Conservation (phyloP, 2,329 filamentous ascomycete genomes). For the Allantophomopsis lycopodina region DNA sequence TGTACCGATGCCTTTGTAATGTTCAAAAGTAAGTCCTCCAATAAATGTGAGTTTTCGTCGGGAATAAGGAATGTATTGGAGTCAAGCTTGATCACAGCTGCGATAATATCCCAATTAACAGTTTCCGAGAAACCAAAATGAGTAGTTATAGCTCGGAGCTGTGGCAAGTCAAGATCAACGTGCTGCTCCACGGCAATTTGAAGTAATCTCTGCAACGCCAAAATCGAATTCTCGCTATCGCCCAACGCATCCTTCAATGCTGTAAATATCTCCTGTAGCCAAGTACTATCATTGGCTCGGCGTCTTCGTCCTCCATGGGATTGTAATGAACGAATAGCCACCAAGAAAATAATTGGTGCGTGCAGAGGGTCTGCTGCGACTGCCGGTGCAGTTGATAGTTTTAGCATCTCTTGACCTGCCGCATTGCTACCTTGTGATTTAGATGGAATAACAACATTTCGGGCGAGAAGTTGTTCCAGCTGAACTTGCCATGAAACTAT, state of each 20-base stretch:
- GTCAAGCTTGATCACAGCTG: constrained; percentile 28
- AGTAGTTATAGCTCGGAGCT: constrained; percentile 18
- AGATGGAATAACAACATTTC: constrained; percentile 20
- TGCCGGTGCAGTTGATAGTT: constrained; percentile 4
- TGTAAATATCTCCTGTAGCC: constrained; percentile 33
- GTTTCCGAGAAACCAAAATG: constrained; percentile 13
- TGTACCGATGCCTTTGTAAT: constrained; percentile 14
- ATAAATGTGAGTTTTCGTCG: constrained; percentile 15
- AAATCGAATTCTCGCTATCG: constrained; percentile 3
- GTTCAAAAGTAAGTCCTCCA: constrained; percentile 17
- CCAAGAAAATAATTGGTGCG: constrained; percentile 28
- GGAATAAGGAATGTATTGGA: constrained; percentile 27
- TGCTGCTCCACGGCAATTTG: constrained; percentile 20
- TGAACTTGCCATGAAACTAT: constrained; percentile 6
- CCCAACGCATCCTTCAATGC: constrained; percentile 12
- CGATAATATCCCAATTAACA: constrained; percentile 25
- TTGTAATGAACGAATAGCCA: constrained; percentile 28
- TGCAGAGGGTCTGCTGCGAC: constrained; percentile 18
- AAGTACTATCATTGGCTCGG: constrained; percentile 28
- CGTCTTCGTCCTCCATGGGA: constrained; percentile 26
- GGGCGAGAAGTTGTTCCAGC: constrained; percentile 18
- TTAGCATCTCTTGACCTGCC: constrained; percentile 9
- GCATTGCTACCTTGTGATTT: constrained; percentile 8
- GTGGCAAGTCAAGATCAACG: constrained; percentile 19
- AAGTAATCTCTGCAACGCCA: constrained; percentile 18